Base-by-base conservation (phyloP, 805 yeast species). In the Candida insectorum region DNA sequence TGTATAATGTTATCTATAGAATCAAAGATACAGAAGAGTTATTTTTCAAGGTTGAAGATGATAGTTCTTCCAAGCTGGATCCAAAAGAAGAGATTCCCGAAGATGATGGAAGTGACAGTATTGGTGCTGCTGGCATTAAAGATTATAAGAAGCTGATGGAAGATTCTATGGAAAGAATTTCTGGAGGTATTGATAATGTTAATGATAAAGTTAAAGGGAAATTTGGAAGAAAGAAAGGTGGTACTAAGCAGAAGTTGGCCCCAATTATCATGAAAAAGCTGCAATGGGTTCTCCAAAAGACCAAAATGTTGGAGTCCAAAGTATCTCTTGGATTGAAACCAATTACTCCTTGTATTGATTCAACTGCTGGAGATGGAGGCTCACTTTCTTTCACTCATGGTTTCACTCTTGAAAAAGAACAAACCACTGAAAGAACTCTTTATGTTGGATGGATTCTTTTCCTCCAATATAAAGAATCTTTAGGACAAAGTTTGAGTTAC, bases 331-430 rank as follows among this genome's bases (percentile, higher is more conserved):
- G 39, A 10, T 32, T 28, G 7, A 16, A 46, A 8, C 51, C 52
- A 11, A 22, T 48, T 0, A 40, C 38, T 19, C 37, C 50, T 2
- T 48, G 52, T 27, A 33, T 44, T 10, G 46, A 45, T 14, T 32
- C 36, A 2, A 35, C 38, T 6, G 16, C 24, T 21, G 51, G 48
- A 2, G 40, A 40, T 26, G 43, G 41, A 11, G 52, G 52, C 4
- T 32, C 45, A 1, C 23, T 47, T 2, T 16, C 37, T n/a, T 38
- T 37, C 18, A 32, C 32, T 16, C 26, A 37, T 24, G 41, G 40
- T 2, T 23, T 24, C 5, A 8, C 36, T 2, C 28, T 34, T 10
- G 20, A 30, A 17, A 7, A 15, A 5, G 31, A 29, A 15, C 10
- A 25, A 24, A 34, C 24, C 12, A 22, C 24, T 9, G 38, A 34